Base-by-base conservation (phyloP, 2,329 filamentous ascomycete genomes). In the Trichoderma aggressivum region DNA sequence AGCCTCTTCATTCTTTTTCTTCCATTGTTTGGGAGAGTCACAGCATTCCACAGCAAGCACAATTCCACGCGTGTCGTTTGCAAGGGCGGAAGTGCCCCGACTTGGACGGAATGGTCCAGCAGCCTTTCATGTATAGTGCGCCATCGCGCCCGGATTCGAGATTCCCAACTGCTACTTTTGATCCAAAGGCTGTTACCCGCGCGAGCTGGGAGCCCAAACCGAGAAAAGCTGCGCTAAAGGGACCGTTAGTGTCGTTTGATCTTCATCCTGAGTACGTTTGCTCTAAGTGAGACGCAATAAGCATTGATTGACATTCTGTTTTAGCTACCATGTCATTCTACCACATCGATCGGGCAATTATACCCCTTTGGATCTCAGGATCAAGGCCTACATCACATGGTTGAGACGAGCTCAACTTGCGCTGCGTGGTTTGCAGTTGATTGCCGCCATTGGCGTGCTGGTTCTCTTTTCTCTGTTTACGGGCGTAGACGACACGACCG, bases 111-210 rank as follows among this genome's bases (percentile, higher is more conserved):
- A 76, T 76, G 80, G 80, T 76, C 64, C 73, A 74, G 50, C 81
- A 80, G 81, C 93, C 93, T 70, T 96, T 91, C 83, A 86, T 95
- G 81, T 96, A 96, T 82, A 87, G 90, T 72, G 76, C 82, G 76
- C 84, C 79, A 81, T 86, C 74, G 79, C 81, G 75, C 77, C 78
- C 85, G 76, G 85, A 89, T 78, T 82, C 84, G 61, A 86, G 86
- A 75, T 86, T 86, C 74, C 86, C 83, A 79, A 82, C 80, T 80
- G 83, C 77, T 77, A 83, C 79, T n/a, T 97, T 97, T 81, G 94
- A 98, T 77, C 94, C 95, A 62, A 97, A 94, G 80, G 92, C 92
- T 72, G 87, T 94, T 62, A 94, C 94, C 26, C 88, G 94, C 78
- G 92, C 93, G 73, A 95, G 92, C 82, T 92, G 89, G 84, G 84